Evolutionary conservation across 176 grass and related monocot genomes (phyloP), one percentile per base, ranked within the genome.

Genomic region (Oropetium thomaeum): DNA sequence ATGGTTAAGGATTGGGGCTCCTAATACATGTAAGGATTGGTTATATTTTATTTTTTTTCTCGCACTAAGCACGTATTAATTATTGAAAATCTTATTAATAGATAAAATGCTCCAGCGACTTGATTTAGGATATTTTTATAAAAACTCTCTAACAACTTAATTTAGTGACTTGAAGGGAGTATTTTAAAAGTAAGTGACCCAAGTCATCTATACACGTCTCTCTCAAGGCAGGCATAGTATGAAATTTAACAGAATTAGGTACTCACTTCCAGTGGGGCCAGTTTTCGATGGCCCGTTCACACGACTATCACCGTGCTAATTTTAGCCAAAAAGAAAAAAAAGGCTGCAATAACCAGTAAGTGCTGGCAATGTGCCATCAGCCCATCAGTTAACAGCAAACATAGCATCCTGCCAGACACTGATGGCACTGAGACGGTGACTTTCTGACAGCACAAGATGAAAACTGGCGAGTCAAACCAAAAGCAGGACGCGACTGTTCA

Each of bases 381-480:
- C 5, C n/a, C n/a, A n/a, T n/a, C n/a, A 7, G 19, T 74, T 35
- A 52, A 29, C 43, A 74, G 44, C 40, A 33, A 42, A 41, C 30
- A 67, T 76, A 53, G 37, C 61, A 44, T 9, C 11, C 4, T 42
- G 31, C 67, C 69, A 1, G 17, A 59, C 35, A 22, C 20, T 77
- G 74, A 49, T 20, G 39, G 29, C 43, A 65, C 59, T 8, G 55
- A 74, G 60, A 19, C 49, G 53, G 44, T 86, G 64, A 81, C 84
- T 43, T 12, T 70, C 71, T 81, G 78, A 76, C 78, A 70, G 17
- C 22, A 45, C 44, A 34, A 22, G 68, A 11, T n/a, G 11, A 79
- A 73, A 73, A 29, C 35, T 9, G 33, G 15, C 8, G 10, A 37
- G 41, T 10, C 22, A 25, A 26, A 49, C 13, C 3, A 12, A 4